Evolutionary conservation across 2,329 filamentous ascomycete genomes (phyloP).

Genomic region (Cladosporium phlei): DNA sequence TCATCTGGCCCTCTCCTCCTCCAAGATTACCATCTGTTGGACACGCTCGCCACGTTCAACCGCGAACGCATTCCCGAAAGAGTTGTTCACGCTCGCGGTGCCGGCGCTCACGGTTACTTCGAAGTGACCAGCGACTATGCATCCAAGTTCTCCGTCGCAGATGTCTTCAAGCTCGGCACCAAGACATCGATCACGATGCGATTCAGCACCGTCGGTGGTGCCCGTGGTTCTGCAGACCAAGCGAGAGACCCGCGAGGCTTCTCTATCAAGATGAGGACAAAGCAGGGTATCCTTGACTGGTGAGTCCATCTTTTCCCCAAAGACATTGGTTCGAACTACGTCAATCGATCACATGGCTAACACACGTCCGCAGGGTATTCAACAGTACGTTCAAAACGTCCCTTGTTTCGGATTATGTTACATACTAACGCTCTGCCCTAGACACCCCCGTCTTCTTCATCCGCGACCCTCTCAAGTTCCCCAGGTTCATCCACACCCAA

Average conservation of each 20-base stretch:
- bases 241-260: conserved; percentile 8
- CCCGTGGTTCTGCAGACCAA: conserved; percentile 65
- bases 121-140: conserved; percentile 50
- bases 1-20: conserved; percentile 56
- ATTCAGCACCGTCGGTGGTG: conserved; percentile 77
- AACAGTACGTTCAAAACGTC: conserved; percentile 1
- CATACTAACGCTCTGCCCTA: conserved; percentile 10
- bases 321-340: too few species aligned
- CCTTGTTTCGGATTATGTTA: neutral
- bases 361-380: conserved; percentile 6
- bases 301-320: too few species aligned
- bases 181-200: conserved; percentile 65
- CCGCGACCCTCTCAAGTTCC: conserved; percentile 42
- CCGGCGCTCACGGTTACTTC: conserved; percentile 49
- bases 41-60: conserved; percentile 62
- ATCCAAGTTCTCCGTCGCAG: conserved; percentile 41
- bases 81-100: conserved; percentile 62
- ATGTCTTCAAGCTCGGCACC: conserved; percentile 61
- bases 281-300: conserved; percentile 15
- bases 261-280: conserved; percentile 51
- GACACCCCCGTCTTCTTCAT: conserved; percentile 36
- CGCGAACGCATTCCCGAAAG: conserved; percentile 65
- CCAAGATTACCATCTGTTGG: conserved; percentile 63
- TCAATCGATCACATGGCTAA: neutral
- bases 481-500: conserved; percentile 38